Evolutionary conservation across 108 stramenopile genomes (phyloP), one percentile per base, ranked within the genome.

Genomic region (Cyclotella atomus): DNA sequence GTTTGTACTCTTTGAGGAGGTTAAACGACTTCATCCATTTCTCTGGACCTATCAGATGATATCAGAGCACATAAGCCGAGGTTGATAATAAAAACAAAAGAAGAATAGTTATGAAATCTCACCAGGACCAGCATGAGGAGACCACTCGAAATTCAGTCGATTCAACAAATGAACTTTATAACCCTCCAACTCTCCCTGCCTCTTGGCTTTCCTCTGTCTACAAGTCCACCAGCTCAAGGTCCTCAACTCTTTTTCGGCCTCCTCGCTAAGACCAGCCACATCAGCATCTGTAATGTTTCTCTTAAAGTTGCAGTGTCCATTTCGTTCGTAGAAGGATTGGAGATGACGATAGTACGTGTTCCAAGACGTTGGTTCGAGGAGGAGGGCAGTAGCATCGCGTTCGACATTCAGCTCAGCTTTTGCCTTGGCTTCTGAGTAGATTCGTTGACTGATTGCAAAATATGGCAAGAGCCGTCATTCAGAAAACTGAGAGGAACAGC

Each of bases 241-340:
- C 14, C 55, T 28, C 0, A 77, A 27, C 54, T 77, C 76, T 55
- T 70, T 70, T 47, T 60, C 76, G 21, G 49, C 59, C 23, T 69
- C 68, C 4, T 70, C 76, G 0, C 38, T 45, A 53, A 77, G 32
- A 17, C 63, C 64, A 8, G 25, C 62, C 2, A 77, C 63, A 45
- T 77, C 76, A 6, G 76, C 43, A 8, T 65, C 63, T 20, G 68
- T 65, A n/a, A 77, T 56, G 16, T 69, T 70, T 6, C 76, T 52
- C 38, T 77, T 77, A 63, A 77, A 77, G 52, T 77, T 77, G 41
- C 60, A 77, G 44, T 77, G 76, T 19, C 76, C 76, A 30, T 77
- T 50, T 15, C 76, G 76, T 0, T 77, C 69, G 25, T 65, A 59
- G 35, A 65, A 77, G n/a, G 24, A 2, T 47, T 65, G 57, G 1